Conservation (phyloP, 2,329 filamentous ascomycete genomes). For the Colletotrichum chrysophilum region DNA sequence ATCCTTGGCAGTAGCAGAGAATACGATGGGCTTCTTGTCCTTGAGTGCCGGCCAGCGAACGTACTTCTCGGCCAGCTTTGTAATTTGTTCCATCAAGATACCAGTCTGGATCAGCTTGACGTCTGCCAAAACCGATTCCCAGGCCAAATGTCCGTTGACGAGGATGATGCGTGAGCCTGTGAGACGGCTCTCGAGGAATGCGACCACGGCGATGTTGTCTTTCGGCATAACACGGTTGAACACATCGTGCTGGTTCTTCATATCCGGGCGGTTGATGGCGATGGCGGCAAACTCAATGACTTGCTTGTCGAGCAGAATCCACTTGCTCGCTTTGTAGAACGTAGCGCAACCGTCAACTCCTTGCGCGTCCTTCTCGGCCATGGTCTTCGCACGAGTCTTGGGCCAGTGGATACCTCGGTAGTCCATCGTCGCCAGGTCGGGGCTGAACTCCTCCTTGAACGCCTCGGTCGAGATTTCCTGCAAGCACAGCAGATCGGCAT, state of each 20-base stretch:
- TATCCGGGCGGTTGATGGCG: constrained; percentile 93
- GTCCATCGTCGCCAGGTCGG: constrained; percentile 82
- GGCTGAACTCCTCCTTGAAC: constrained; percentile 89
- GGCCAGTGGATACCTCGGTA: constrained; percentile 96
- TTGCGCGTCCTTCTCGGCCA: constrained; percentile 87
- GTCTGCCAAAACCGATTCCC: constrained; percentile 89
- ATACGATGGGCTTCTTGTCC: constrained; percentile 72
- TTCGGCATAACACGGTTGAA: constrained; percentile 99
- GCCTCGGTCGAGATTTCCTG: constrained; percentile 94
- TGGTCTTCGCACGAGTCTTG: constrained; percentile 87
- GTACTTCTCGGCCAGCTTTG: constrained; percentile 85
- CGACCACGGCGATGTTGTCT: constrained; percentile 92
- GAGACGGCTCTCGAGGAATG: constrained; percentile 88
- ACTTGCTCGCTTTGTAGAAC: constrained; percentile 96
- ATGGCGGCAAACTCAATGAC: constrained; percentile 90
- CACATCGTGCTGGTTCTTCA: constrained; percentile 96
- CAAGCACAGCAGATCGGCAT: constrained; percentile 89
- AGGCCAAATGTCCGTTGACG: constrained; percentile 92
- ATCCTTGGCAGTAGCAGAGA: constrained; percentile 41
- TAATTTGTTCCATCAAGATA: constrained; percentile 91
- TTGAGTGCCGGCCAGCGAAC: constrained; percentile 79
- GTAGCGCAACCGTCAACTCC: constrained; percentile 95
- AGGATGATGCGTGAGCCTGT: constrained; percentile 93
- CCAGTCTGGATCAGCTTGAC: constrained; percentile 97
- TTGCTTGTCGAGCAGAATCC: constrained; percentile 91